These are phyloP conservation scores for Didymella segeticola DNA, from an alignment of 2,329 filamentous ascomycete genomes.

Conservation along the genomic window DNA sequence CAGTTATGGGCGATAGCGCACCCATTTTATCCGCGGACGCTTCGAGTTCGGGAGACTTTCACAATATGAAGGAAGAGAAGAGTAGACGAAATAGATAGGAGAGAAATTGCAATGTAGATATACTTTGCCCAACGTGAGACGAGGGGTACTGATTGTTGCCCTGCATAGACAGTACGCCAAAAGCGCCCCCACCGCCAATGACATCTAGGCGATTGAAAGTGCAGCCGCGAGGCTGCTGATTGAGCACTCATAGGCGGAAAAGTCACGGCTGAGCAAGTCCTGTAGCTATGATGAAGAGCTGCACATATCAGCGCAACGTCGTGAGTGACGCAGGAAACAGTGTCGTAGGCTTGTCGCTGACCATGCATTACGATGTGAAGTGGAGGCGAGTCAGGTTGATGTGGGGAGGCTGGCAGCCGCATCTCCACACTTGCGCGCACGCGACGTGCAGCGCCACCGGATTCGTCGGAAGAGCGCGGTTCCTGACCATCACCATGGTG, in stretches of 20 bases:
- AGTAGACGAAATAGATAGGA: not conserved
- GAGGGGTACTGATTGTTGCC: too few relatives aligned
- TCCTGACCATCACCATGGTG: conserved; percentile 21
- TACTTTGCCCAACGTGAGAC: not conserved
- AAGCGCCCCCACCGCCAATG: conserved; percentile 5
- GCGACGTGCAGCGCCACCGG: conserved; percentile 9
- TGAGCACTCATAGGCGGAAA: too few relatives aligned
- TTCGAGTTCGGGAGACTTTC: too few relatives aligned
- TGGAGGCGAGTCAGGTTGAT: not conserved
- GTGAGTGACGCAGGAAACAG: too few relatives aligned
- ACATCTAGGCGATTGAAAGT: not conserved
- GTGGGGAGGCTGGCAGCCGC: not conserved
- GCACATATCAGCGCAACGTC: too few relatives aligned
- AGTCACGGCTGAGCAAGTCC: too few relatives aligned
- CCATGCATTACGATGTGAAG: too few relatives aligned
- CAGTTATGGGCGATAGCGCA: conserved; percentile 1
- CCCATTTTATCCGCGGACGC: too few relatives aligned
- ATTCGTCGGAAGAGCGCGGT: conserved; percentile 30
- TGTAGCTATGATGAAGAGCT: too few relatives aligned
- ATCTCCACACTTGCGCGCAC: conserved; percentile 6
- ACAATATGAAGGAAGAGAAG: not conserved
- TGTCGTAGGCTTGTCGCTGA: too few relatives aligned
- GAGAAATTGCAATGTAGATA: not conserved
- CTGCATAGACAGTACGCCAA: not conserved
- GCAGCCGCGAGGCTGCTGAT: not conserved